Evolutionary conservation across 2,329 filamentous ascomycete species (phyloP), one percentile per base, ranked within the genome.

Genomic region (Fusarium sp.): DNA sequence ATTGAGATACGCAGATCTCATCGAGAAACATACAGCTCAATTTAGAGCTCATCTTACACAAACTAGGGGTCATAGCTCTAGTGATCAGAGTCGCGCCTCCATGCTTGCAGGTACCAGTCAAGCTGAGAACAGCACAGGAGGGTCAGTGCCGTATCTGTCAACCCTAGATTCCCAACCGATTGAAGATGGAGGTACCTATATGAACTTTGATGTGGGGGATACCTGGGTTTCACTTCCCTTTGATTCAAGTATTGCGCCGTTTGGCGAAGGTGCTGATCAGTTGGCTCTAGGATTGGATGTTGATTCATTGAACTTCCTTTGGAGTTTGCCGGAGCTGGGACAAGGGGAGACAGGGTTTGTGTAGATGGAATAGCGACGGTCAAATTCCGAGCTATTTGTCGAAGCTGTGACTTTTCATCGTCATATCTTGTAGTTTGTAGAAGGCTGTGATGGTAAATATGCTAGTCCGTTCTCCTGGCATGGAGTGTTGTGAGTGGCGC

Each of bases 11-110:
- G 72, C 70, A 0, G 50, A 71, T 13, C 62, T 74, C 11, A 60
- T 74, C 11, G 72, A 73, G 21, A 73, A 68, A 23, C 72, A 74
- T 39, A 62, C 63, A 0, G 50, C 63, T 19, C 69, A 68, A 16
- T 72, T 72, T 43, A 51, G 65, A 2, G 58, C 52, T 5, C 62
- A 68, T 19, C 62, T 68, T 11, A 68, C 58, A 4, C 39, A 43
- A 6, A 7, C 26, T 1, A 4, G 62, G 13, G 30, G 48, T 1
- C 30, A 45, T 4, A 9, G 19, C 1, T 37, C 46, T 16, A 14
- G 43, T 11, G 25, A 58, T 4, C 52, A 53, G 3, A 42, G 41
- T 4, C 28, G 34, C 1, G n/a, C n/a, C 34, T 34, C 46, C 2
- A 21, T 53, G 2, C 11, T 46, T 0, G n/a, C n/a, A n/a, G 23